Percentiles rank a stretch among this genome's conserved stretches.
phyloP scores from a whole-genome alignment of 768 basidiomycete species.

The Phanerochaete sordida region DNA sequence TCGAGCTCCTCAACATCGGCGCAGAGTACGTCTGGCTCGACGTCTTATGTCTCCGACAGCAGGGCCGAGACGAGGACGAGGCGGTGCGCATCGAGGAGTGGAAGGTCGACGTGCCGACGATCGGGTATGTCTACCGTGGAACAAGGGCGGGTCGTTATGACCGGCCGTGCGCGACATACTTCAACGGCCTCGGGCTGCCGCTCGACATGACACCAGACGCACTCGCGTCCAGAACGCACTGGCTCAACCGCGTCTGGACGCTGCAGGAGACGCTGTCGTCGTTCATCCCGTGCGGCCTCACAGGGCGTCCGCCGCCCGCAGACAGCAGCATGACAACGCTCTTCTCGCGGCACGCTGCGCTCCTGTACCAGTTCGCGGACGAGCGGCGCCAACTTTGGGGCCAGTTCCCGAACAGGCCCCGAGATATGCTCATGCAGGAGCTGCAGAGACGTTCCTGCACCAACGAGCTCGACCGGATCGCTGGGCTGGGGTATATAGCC shows the following conservation, averaged over 20 bases:
- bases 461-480: too few relatives aligned
- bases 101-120: slow-evolving; percentile 6
- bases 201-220: neutral
- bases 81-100: neutral
- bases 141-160: neutral
- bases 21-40: neutral
- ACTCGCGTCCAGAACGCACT: neutral
- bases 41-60: neutral
- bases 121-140: slow-evolving; percentile 1
- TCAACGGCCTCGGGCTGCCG: neutral
- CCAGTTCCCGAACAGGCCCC: too few relatives aligned
- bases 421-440: too few relatives aligned
- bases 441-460: too few relatives aligned
- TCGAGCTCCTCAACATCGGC: slow-evolving; percentile 5
- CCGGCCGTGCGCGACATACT: neutral
- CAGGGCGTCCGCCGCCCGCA: too few relatives aligned
- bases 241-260: slow-evolving; percentile 8
- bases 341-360: too few relatives aligned
- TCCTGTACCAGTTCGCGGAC: too few relatives aligned
- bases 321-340: too few relatives aligned
- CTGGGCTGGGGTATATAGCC: too few relatives aligned
- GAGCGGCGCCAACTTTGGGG: too few relatives aligned
- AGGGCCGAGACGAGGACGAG: neutral
- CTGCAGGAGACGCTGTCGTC: neutral
- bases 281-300: too few relatives aligned